Conservation (phyloP, 768 basidiomycete species). For the Kwoniella mangroviensis region DNA sequence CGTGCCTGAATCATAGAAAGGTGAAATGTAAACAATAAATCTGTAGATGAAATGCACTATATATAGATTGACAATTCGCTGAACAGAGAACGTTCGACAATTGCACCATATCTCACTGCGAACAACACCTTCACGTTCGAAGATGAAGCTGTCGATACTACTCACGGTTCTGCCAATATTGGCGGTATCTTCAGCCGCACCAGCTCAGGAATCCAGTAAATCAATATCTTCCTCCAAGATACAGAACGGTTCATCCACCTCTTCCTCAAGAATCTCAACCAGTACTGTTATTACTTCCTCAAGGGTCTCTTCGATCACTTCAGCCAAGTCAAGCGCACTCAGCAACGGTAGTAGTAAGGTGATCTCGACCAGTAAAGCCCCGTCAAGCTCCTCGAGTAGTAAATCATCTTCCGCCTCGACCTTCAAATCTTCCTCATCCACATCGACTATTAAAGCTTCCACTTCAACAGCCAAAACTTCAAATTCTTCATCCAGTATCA, state of each 20-base stretch:
- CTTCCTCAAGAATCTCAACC: neutral
- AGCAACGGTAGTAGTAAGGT: neutral
- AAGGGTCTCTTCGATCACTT: neutral
- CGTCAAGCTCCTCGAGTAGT: neutral
- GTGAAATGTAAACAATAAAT: neutral
- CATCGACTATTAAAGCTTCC: constrained; percentile 2
- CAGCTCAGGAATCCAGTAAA: neutral
- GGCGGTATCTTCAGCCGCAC: constrained; percentile 1
- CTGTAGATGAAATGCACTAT: neutral
- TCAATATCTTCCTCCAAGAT: neutral
- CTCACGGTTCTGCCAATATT: constrained; percentile 4
- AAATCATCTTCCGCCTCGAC: neutral
- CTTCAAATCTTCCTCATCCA: constrained; percentile 1
- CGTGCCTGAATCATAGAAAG: neutral
- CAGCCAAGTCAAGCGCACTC: neutral
- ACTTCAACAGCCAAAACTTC: constrained; percentile 1
- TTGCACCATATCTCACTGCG: too few relatives aligned
- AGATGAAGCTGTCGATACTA: neutral
- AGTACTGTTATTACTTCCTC: neutral
- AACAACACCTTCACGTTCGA: neutral
- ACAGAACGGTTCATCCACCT: neutral
- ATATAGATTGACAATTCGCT: neutral
- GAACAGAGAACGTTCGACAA: too few relatives aligned
- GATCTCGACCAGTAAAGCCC: neutral
- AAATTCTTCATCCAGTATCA: neutral